A percentile compares a stretch with the other conserved stretches of the same genome.
These are phyloP conservation scores for Coprinellus micaceus DNA, from an alignment of 768 basidiomycete genomes.

Conservation along the genomic window DNA sequence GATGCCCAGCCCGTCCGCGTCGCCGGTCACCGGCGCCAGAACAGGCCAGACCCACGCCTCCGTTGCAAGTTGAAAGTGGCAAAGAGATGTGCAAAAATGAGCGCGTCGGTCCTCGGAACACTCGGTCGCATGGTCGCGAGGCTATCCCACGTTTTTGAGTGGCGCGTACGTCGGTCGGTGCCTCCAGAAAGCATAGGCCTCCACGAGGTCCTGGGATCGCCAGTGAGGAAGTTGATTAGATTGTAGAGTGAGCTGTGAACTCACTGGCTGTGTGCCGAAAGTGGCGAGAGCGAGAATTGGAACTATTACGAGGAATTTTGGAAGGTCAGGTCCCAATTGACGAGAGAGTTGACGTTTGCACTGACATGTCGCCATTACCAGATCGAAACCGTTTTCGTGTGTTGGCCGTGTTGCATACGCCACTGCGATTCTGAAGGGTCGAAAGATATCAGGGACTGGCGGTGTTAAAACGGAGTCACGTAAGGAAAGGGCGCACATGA, in stretches of 20 bases:
- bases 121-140: too few relatives aligned
- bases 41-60: too few relatives aligned
- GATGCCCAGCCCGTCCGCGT: too few relatives aligned
- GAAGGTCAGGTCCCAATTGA: not conserved
- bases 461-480: not conserved
- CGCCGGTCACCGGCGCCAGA: too few relatives aligned
- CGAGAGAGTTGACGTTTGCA: not conserved
- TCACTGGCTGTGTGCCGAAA: constrained; percentile 23
- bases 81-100: too few relatives aligned
- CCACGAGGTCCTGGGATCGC: constrained; percentile 1
- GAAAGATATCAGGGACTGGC: not conserved
- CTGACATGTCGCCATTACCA: constrained; percentile 21
- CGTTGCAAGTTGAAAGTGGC: too few relatives aligned
- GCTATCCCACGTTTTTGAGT: constrained; percentile 3
- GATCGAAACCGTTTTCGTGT: constrained; percentile 21
- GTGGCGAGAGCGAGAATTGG: constrained; percentile 22
- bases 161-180: not conserved
- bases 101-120: too few relatives aligned
- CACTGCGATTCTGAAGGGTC: constrained; percentile 7
- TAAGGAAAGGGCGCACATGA: constrained; percentile 18
- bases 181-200: constrained; percentile 4
- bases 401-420: constrained; percentile 19
- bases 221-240: too few relatives aligned
- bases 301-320: constrained; percentile 12
- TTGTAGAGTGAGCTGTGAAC: not conserved